phyloP scores from a whole-genome alignment of 805 yeast genomes.

The Saccharomycopsis babjevae region DNA sequence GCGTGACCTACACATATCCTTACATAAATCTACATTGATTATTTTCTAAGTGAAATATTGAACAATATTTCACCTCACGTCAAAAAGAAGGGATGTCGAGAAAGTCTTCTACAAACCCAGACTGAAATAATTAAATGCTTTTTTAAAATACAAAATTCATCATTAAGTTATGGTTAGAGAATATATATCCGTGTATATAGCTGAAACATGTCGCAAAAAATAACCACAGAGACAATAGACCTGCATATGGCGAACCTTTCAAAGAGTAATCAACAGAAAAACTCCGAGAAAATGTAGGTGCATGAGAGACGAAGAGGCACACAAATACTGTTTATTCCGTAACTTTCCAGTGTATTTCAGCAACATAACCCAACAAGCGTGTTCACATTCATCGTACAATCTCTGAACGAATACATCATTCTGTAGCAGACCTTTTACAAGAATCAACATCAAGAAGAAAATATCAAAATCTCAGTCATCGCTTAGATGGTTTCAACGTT shows the following conservation, averaged over 20 bases:
- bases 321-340: background rate
- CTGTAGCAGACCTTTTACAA: background rate
- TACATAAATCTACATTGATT: background rate
- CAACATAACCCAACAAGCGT: background rate
- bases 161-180: background rate
- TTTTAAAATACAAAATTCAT: background rate
- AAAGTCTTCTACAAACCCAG: background rate
- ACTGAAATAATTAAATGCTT: background rate
- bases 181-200: background rate
- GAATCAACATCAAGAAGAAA: background rate
- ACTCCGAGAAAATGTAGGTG: background rate
- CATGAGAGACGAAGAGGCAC: background rate
- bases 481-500: constrained; percentile 33
- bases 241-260: background rate
- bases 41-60: too few relatives aligned
- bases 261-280: background rate
- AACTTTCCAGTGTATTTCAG: background rate
- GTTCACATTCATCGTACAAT: background rate
- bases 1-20: background rate
- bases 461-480: background rate
- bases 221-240: background rate
- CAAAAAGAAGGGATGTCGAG: too few relatives aligned
- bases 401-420: background rate
- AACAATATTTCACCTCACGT: too few relatives aligned
- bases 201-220: background rate